Evolutionary conservation across 257 asterid species (phyloP), one percentile per base, ranked within the genome.

Genomic region (Oldenlandia corymbosa): DNA sequence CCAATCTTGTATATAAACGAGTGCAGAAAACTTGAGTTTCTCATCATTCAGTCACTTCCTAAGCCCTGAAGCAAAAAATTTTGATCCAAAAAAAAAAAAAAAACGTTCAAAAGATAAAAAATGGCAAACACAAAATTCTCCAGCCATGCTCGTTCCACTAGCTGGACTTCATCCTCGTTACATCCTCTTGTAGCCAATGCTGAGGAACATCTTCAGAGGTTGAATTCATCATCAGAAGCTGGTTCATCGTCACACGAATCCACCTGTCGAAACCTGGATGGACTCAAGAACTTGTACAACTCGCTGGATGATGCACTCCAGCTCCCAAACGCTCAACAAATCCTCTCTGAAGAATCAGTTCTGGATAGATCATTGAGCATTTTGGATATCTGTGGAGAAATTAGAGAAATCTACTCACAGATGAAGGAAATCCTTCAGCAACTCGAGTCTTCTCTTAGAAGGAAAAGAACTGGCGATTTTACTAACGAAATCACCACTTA

Each of bases 251-350:
- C 79, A 18, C 59, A 54, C 24, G 27, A 68, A 39, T 73, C 62
- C 1, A 27, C 73, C 28, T 76, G 68, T 59, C 24, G 65, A 46
- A 73, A 53, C 21, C 72, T 83, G 80, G 73, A 73, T 57, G 72
- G 72, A 51, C 80, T 83, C 37, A 68, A 20, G 70, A 68, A 67
- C 8, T 49, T 83, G 49, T 79, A 78, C 10, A 71, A 78, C 10
- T 64, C 24, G 32, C 32, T 83, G 27, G 68, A 73, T 5, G 66
- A 62, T 60, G 13, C 73, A 26, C 72, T 81, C 23, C 80, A 65
- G 56, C 54, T 80, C 41, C 77, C 86, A 18, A 58, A 70, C 2
- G 24, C 66, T 68, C 84, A 73, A 52, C 80, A 69, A 31, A 26
- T 56, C 7, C 68, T 76, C 27, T 41, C 75, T n/a, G 42, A 52